Conservation (phyloP, 2,329 filamentous ascomycete genomes). For the Aspergillus carbonarius region DNA sequence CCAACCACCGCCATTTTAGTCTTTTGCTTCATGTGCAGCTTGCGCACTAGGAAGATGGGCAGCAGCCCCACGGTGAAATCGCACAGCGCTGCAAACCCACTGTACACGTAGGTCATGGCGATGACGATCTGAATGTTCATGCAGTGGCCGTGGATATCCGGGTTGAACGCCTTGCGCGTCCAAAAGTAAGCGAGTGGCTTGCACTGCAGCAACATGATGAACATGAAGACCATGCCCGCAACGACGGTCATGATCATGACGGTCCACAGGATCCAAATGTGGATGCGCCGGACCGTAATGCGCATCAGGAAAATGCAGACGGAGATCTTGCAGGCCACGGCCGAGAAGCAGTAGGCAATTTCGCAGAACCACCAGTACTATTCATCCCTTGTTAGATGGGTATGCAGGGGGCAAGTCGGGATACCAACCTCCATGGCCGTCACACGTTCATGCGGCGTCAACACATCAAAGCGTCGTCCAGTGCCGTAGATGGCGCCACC, state of each 20-base stretch:
- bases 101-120: slow-evolving; percentile 37
- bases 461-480: slow-evolving; percentile 20
- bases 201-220: slow-evolving; percentile 57
- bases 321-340: slow-evolving; percentile 50
- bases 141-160: slow-evolving; percentile 41
- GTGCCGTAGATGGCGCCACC: slow-evolving; percentile 32
- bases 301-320: slow-evolving; percentile 55
- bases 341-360: slow-evolving; percentile 51
- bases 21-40: slow-evolving; percentile 55
- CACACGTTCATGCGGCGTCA: slow-evolving; percentile 19
- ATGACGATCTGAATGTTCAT: slow-evolving; percentile 39
- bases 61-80: slow-evolving; percentile 56
- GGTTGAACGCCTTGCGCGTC: slow-evolving; percentile 32
- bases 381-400: neutral
- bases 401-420: neutral
- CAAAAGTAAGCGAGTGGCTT: slow-evolving; percentile 53
- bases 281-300: slow-evolving; percentile 47
- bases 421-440: slow-evolving; percentile 28
- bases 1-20: slow-evolving; percentile 54
- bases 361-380: slow-evolving; percentile 55
- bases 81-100: slow-evolving; percentile 35
- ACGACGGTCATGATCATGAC: slow-evolving; percentile 47
- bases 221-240: slow-evolving; percentile 50
- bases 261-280: slow-evolving; percentile 48
- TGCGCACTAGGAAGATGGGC: slow-evolving; percentile 55